phyloP scores from a whole-genome alignment of 495 filamentous ascomycete species.

The Xylaria grammica region DNA sequence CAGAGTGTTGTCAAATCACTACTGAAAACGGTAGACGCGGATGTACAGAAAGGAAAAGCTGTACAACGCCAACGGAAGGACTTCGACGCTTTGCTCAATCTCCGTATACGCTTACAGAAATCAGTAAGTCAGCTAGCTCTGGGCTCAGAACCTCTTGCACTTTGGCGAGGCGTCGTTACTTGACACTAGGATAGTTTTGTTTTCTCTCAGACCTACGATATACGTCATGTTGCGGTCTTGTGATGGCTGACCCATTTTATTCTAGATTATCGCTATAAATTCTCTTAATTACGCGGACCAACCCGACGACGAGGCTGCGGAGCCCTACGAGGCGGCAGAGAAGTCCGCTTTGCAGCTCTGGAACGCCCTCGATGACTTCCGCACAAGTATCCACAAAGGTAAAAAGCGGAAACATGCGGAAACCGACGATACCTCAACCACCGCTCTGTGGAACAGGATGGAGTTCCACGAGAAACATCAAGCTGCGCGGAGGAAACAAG shows the following conservation, averaged over 20 bases:
- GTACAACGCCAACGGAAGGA: slow-evolving; percentile 81
- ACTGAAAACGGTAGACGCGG: slow-evolving; percentile 42
- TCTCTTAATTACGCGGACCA: slow-evolving; percentile 63
- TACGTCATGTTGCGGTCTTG: background rate
- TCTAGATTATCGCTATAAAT: slow-evolving; percentile 73
- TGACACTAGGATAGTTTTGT: too few species aligned
- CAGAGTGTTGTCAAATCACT: slow-evolving; percentile 57
- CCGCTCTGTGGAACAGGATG: slow-evolving; percentile 78
- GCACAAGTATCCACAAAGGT: slow-evolving; percentile 55
- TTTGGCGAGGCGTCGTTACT: background rate
- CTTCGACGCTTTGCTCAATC: slow-evolving; percentile 86
- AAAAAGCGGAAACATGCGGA: slow-evolving; percentile 64
- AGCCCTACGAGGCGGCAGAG: slow-evolving; percentile 77
- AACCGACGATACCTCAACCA: slow-evolving; percentile 56
- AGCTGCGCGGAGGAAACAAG: slow-evolving; percentile 56
- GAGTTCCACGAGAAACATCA: slow-evolving; percentile 62
- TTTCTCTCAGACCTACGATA: background rate
- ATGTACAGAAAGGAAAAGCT: slow-evolving; percentile 83
- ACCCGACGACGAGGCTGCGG: slow-evolving; percentile 33
- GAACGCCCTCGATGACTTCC: slow-evolving; percentile 79
- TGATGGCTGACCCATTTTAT: background rate
- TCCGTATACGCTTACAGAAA: slow-evolving; percentile 90
- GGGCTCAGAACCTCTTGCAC: background rate
- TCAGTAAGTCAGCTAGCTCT: slow-evolving; percentile 41
- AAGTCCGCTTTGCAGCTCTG: slow-evolving; percentile 85